These are phyloP conservation scores for Phaeosphaeriaceae sp. DNA, from an alignment of 2,329 filamentous ascomycete genomes.

Conservation along the genomic window DNA sequence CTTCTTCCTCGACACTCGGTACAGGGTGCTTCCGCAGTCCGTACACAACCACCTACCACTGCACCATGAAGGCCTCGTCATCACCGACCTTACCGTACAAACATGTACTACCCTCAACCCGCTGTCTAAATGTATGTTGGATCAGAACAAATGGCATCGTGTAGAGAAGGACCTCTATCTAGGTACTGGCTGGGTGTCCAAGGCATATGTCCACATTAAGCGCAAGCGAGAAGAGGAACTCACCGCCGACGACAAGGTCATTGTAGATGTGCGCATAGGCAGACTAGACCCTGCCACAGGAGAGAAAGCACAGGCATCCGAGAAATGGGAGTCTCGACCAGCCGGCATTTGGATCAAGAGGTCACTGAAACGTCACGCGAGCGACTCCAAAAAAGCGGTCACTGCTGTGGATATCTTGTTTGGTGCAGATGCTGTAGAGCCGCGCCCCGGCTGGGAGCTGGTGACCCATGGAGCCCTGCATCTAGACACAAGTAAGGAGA, in stretches of 20 bases:
- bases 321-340: slow-evolving; percentile 78
- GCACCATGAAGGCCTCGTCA: slow-evolving; percentile 81
- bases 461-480: slow-evolving; percentile 69
- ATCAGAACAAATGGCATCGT: slow-evolving; percentile 76
- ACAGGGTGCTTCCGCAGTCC: slow-evolving; percentile 81
- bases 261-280: slow-evolving; percentile 79
- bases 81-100: slow-evolving; percentile 82
- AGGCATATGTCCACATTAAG: slow-evolving; percentile 81
- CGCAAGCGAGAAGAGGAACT: slow-evolving; percentile 88
- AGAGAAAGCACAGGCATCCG: slow-evolving; percentile 62
- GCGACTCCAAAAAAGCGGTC: slow-evolving; percentile 75
- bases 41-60: slow-evolving; percentile 84
- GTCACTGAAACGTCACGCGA: slow-evolving; percentile 72
- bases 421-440: slow-evolving; percentile 89
- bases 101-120: slow-evolving; percentile 76
- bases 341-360: slow-evolving; percentile 84
- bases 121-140: slow-evolving; percentile 77
- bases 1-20: slow-evolving; percentile 86
- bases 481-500: slow-evolving; percentile 66
- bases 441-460: slow-evolving; percentile 82
- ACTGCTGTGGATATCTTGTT: slow-evolving; percentile 88
- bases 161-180: slow-evolving; percentile 91
- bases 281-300: slow-evolving; percentile 70
- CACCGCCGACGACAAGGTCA: slow-evolving; percentile 73
- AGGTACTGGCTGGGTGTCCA: slow-evolving; percentile 72